Evolutionary conservation across 768 basidiomycete species (phyloP).

Genomic region (Kwoniella shandongensis): DNA sequence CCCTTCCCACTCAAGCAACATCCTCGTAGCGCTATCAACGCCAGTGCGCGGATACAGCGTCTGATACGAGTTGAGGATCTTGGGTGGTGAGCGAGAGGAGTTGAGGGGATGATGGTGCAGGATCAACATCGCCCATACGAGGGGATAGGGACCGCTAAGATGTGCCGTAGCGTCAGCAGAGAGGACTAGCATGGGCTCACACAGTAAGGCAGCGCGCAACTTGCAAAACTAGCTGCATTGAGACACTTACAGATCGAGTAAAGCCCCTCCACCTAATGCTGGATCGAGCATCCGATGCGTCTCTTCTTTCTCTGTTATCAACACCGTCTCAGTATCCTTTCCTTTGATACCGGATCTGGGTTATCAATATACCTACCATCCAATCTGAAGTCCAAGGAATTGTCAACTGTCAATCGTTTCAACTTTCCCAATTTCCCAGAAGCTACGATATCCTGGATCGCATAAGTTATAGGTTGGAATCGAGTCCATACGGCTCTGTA

Average conservation of each 20-base stretch:
- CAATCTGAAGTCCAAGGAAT: slow-evolving; percentile 68
- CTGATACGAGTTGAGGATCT: slow-evolving; percentile 67
- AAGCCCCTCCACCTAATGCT: slow-evolving; percentile 72
- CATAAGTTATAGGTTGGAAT: slow-evolving; percentile 46
- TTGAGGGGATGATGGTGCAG: slow-evolving; percentile 77
- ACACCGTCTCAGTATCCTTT: neutral
- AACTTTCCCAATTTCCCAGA: slow-evolving; percentile 45
- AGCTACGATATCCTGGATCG: slow-evolving; percentile 39
- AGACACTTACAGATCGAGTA: slow-evolving; percentile 75
- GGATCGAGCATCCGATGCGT: slow-evolving; percentile 78
- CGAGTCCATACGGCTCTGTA: slow-evolving; percentile 37
- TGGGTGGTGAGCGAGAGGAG: slow-evolving; percentile 59
- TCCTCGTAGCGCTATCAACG: slow-evolving; percentile 74
- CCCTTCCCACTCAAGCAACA: slow-evolving; percentile 68
- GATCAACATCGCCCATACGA: slow-evolving; percentile 67
- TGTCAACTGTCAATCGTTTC: slow-evolving; percentile 61
- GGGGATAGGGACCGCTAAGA: slow-evolving; percentile 21
- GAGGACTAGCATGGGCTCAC: too few relatives aligned
- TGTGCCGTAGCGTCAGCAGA: slow-evolving; percentile 1
- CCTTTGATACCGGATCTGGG: too few relatives aligned
- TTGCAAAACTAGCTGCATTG: too few relatives aligned
- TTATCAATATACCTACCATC: slow-evolving; percentile 65
- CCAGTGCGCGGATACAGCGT: slow-evolving; percentile 72
- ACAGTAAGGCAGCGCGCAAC: neutral
- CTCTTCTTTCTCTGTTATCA: neutral